phyloP scores from a whole-genome alignment of 2,329 filamentous ascomycete species.

The Exserohilum turcica region DNA sequence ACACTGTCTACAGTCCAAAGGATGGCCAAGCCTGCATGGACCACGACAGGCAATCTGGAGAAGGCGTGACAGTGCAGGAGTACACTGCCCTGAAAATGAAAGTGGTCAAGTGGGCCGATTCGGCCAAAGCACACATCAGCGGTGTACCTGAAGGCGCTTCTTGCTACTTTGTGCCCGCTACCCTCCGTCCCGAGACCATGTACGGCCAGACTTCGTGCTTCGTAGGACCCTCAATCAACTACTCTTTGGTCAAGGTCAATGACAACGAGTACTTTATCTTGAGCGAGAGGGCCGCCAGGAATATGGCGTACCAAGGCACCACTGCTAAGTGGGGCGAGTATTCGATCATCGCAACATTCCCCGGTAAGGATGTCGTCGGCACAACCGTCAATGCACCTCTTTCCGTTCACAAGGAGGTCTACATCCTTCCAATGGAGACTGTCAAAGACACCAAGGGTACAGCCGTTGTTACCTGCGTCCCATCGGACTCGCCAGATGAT shows the following conservation, averaged over 20 bases:
- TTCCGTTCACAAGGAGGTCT: constrained; percentile 77
- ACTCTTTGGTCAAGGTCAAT: constrained; percentile 80
- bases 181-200: constrained; percentile 95
- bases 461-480: constrained; percentile 93
- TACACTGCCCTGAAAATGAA: constrained; percentile 92
- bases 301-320: constrained; percentile 94
- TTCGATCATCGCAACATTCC: constrained; percentile 74
- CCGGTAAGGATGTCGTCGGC: constrained; percentile 81
- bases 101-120: constrained; percentile 84
- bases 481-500: constrained; percentile 94
- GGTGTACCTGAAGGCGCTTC: constrained; percentile 79
- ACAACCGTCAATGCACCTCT: constrained; percentile 89
- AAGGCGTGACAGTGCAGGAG: constrained; percentile 84
- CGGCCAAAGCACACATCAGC: constrained; percentile 71
- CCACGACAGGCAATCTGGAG: constrained; percentile 80
- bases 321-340: constrained; percentile 78
- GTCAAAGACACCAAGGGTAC: constrained; percentile 94
- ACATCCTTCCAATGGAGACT: constrained; percentile 93
- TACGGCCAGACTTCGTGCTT: constrained; percentile 98
- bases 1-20: constrained; percentile 88
- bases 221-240: constrained; percentile 85
- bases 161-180: constrained; percentile 90
- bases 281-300: constrained; percentile 81
- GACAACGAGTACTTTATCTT: constrained; percentile 77
- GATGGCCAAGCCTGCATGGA: constrained; percentile 88